phyloP scores from a whole-genome alignment of 352 stramenopile species.

The Phytophthora colocasiae region DNA sequence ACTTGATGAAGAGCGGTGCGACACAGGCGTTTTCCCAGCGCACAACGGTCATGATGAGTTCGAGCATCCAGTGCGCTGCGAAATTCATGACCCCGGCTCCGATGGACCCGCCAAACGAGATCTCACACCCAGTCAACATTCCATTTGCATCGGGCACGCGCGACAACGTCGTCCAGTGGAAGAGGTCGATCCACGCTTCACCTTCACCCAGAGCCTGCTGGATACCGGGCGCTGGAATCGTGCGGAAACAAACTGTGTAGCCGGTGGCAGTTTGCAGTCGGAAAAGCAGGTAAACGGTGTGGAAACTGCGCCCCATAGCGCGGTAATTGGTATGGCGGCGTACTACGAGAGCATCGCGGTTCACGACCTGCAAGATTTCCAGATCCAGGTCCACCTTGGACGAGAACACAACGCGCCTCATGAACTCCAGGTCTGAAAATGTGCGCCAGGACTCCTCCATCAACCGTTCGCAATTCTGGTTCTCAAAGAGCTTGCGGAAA shows the following conservation, averaged over 20 bases:
- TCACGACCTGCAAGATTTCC: slow-evolving; percentile 57
- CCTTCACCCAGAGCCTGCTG: slow-evolving; percentile 54
- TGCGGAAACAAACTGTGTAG: slow-evolving; percentile 75
- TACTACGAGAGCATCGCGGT: slow-evolving; percentile 59
- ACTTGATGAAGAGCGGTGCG: slow-evolving; percentile 58
- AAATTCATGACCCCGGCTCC: slow-evolving; percentile 65
- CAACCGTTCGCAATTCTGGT: slow-evolving; percentile 42
- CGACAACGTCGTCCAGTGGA: slow-evolving; percentile 68
- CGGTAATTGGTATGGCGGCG: slow-evolving; percentile 64
- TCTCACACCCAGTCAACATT: slow-evolving; percentile 32
- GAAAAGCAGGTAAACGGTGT: slow-evolving; percentile 79
- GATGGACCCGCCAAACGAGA: slow-evolving; percentile 66
- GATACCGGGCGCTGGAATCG: slow-evolving; percentile 58
- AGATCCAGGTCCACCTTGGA: slow-evolving; percentile 52
- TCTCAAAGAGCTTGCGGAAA: slow-evolving; percentile 60
- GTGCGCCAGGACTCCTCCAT: slow-evolving; percentile 58
- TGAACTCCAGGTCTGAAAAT: slow-evolving; percentile 39
- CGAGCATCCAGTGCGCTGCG: slow-evolving; percentile 77
- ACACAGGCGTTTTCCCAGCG: slow-evolving; percentile 71
- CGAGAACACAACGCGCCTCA: slow-evolving; percentile 60
- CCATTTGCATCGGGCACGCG: slow-evolving; percentile 33
- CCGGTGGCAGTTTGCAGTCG: slow-evolving; percentile 57
- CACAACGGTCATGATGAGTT: slow-evolving; percentile 78
- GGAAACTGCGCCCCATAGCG: slow-evolving; percentile 57
- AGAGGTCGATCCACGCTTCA: slow-evolving; percentile 70